Base-by-base conservation (phyloP, 192 early-diverging fungal genomes). In the Chytriomyces hyalinus region DNA sequence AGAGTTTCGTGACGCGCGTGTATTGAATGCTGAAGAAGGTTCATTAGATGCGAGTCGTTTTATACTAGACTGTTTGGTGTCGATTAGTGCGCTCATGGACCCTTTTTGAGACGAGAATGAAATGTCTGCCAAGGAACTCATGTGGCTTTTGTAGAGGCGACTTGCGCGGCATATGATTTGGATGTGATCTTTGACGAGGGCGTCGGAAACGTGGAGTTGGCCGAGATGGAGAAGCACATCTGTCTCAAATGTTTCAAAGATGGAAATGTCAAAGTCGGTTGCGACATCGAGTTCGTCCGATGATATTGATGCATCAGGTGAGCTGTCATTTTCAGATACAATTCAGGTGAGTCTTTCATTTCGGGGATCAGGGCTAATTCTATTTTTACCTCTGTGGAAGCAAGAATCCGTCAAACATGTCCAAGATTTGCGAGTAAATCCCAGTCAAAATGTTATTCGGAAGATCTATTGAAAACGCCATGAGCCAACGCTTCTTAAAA, bases 261-360 rank as follows among this genome's bases (percentile, higher is more conserved):
- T 84, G 10, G 86, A 88, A 44, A 94, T 87, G 76, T 95, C 92
- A 78, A 93, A 95, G 1, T 85, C 82, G 66, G 94, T 93, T 53
- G 93, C 91, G 13, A 83, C 79, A 45, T 91, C 82, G 7, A 92
- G 80, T 10, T 90, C 86, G 65, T 94, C 93, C 8, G 88, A 70
- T 0, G 88, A 84, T 73, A 91, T 67, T 17, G 82, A 67, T 5
- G 76, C 24, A 20, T 86, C 86, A 11, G 89, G 86, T 47, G 82
- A 75, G 64, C 88, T 91, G 75, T 5, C 17, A 64, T 44, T 45
- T 26, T n/a, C 24, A 26, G 24, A 26, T 26, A 26, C 24, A 26
- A 26, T 26, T 20, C 46, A 62, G 47, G 1, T 43, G 53, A 82
- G 26, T 82, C 13, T 51, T 4, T 76, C 8, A 51, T 22, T 26